Percentiles rank a stretch among this genome's conserved stretches.
Evolutionary conservation across 257 asterid genomes (phyloP).

Genomic region (Verbascum thapsus): DNA sequence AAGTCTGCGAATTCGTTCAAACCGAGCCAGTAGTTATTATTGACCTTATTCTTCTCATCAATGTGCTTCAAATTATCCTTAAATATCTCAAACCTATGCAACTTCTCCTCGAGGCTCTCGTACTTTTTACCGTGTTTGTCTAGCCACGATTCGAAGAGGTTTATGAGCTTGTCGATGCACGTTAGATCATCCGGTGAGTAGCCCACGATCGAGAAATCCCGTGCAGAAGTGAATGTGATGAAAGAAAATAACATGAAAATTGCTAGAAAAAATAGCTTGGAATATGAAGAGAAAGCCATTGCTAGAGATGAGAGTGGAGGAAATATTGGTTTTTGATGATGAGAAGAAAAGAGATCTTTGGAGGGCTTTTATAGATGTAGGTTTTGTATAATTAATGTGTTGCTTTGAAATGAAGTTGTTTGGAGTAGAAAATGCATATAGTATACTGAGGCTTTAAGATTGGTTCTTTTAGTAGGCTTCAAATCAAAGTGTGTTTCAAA

Average conservation of each 20-base stretch:
- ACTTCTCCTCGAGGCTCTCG: conserved; percentile 57
- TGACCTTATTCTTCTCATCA: conserved; percentile 56
- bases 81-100: conserved; percentile 60
- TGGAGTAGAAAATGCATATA: conserved; percentile 7
- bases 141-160: conserved; percentile 59
- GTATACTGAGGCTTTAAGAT: conserved; percentile 45
- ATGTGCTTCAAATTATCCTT: conserved; percentile 66
- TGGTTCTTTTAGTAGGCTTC: conserved; percentile 38
- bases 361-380: conserved; percentile 32
- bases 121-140: conserved; percentile 56
- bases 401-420: conserved; percentile 49
- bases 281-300: conserved; percentile 41
- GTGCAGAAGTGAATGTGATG: conserved; percentile 22
- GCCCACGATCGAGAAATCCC: conserved; percentile 59
- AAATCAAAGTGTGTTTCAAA: conserved; percentile 34
- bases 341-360: conserved; percentile 14
- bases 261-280: conserved; percentile 41
- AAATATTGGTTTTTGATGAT: conserved; percentile 22
- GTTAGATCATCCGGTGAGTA: conserved; percentile 55
- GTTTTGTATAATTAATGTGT: conserved; percentile 16
- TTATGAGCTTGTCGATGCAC: conserved; percentile 49
- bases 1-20: conserved; percentile 65
- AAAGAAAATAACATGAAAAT: conserved; percentile 30
- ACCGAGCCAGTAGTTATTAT: conserved; percentile 57
- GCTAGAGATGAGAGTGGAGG: neutral